Evolutionary conservation across 495 filamentous ascomycete genomes (phyloP), one percentile per base, ranked within the genome.

Genomic region (Penicillium malachiteum): DNA sequence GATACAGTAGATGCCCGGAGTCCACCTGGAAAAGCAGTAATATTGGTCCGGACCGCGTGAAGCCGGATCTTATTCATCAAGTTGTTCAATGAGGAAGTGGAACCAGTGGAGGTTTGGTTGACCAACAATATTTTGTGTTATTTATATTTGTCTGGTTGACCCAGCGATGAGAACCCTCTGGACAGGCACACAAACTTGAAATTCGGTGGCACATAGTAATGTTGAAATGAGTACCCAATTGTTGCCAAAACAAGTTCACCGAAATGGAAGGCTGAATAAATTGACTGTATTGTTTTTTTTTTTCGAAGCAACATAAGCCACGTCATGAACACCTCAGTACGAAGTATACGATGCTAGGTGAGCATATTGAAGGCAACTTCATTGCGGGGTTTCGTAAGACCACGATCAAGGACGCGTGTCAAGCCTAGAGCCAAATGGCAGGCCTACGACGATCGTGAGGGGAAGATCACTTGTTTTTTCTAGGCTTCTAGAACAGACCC

Each of bases 1-100:
- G 21, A 26, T 26, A 26, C 21, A 26, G 21, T 26, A 26, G 21
- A 26, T 26, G 21, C 21, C n/a, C n/a, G n/a, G 21, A 26, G 21
- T 37, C 32, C 46, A 35, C 31, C 32, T 49, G 33, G 31, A 44
- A 32, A 43, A 42, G 40, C 38, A 57, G 52, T 16, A 18, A 54
- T 47, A 63, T 59, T 63, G 59, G 56, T 39, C 52, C 53, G 63
- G 50, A 62, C 48, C 12, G 14, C 50, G 41, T 13, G 37, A 47
- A 40, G 49, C 47, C 46, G 49, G 37, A 18, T 38, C 40, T 47
- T 52, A 54, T 32, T 61, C 51, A 58, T 56, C 45, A 44, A n/a
- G n/a, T 35, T 44, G 18, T 32, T 18, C 45, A 50, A 48, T 43
- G 35, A 17, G 39, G 10, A 31, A 45, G 60, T 59, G 50, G 56